Evolutionary conservation across 148 eudicot genomes (phyloP), one percentile per base, ranked within the genome.

Genomic region (Tetragonia tetragonoides): DNA sequence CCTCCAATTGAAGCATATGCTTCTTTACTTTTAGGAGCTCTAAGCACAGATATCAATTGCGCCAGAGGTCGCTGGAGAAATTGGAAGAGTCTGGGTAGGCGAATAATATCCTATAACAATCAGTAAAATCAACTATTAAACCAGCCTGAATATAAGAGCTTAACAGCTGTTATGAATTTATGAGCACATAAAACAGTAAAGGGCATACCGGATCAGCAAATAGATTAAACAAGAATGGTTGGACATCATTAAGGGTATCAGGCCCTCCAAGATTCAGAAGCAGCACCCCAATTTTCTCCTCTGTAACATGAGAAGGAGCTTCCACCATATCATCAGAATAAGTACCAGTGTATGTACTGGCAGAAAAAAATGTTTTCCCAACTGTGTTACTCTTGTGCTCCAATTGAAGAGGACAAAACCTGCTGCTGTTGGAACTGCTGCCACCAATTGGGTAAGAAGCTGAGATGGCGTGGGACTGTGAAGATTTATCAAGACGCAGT

Each of bases 1-100:
- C 99, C 99, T 76, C 99, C 99, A 56, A 95, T 95, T 28, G 99
- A 81, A 87, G 99, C 99, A 88, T 95, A 95, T 24, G 91, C 99
- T 88, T 95, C 97, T 81, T 90, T 91, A 83, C 97, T 93, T 85
- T 95, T 95, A 78, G 99, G 92, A 75, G 99, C 97, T 75, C 99
- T 85, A 6, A 93, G 84, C 3, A 75, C 82, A 47, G 99, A 95
- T 71, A 95, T 95, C 62, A 95, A 86, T 72, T 91, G 87, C 47
- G 99, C 99, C 81, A 95, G 71, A 41, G 99, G 99, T 49, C 88
- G 82, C 83, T 93, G 99, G 74, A 95, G 93, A 81, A 95, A 95
- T 18, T 85, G 87, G 62, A 95, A 95, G 82, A 93, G 73, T 83
- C 93, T 86, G 34, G 99, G 99, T 46, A 95, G 91, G 60, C 99